Conservation (phyloP, 495 filamentous ascomycete species). For the Acidiella bohemica region DNA sequence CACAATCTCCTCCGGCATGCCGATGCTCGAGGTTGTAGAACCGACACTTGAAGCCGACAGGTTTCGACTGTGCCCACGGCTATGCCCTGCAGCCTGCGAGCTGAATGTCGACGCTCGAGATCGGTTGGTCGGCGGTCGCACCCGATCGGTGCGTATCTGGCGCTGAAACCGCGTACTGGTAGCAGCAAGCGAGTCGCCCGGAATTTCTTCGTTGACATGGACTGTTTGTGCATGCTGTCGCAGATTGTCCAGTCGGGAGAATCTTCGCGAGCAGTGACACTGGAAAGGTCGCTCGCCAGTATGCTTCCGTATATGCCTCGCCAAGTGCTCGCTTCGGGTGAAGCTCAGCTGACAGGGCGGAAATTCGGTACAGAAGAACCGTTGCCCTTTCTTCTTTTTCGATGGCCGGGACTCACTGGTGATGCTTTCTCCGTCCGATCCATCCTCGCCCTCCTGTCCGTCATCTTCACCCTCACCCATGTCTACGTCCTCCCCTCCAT, state of each 20-base stretch:
- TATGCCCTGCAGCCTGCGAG: slow-evolving; percentile 51
- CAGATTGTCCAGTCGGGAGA: slow-evolving; percentile 93
- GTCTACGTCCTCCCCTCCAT: slow-evolving; percentile 37
- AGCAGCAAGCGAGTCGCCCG: slow-evolving; percentile 80
- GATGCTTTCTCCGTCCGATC: slow-evolving; percentile 64
- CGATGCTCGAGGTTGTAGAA: slow-evolving; percentile 60
- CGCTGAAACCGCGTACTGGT: slow-evolving; percentile 88
- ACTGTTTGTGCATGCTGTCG: slow-evolving; percentile 96
- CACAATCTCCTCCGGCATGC: slow-evolving; percentile 42
- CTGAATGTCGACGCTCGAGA: slow-evolving; percentile 62
- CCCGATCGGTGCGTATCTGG: slow-evolving; percentile 75
- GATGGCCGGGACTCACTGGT: slow-evolving; percentile 52
- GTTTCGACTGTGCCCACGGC: slow-evolving; percentile 67
- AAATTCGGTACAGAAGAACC: slow-evolving; percentile 95
- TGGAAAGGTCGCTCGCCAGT: slow-evolving; percentile 95
- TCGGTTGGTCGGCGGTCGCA: slow-evolving; percentile 57
- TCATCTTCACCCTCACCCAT: slow-evolving; percentile 69
- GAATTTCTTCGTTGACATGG: slow-evolving; percentile 95
- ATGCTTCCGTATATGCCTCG: slow-evolving; percentile 92
- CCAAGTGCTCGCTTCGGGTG: slow-evolving; percentile 89
- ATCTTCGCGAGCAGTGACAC: slow-evolving; percentile 87
- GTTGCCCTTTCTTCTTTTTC: slow-evolving; percentile 93
- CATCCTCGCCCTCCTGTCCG: slow-evolving; percentile 59
- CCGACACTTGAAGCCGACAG: slow-evolving; percentile 75
- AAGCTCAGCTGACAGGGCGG: slow-evolving; percentile 92